phyloP scores from a whole-genome alignment of 2,329 filamentous ascomycete genomes.

The Stromatinia cepivora region DNA sequence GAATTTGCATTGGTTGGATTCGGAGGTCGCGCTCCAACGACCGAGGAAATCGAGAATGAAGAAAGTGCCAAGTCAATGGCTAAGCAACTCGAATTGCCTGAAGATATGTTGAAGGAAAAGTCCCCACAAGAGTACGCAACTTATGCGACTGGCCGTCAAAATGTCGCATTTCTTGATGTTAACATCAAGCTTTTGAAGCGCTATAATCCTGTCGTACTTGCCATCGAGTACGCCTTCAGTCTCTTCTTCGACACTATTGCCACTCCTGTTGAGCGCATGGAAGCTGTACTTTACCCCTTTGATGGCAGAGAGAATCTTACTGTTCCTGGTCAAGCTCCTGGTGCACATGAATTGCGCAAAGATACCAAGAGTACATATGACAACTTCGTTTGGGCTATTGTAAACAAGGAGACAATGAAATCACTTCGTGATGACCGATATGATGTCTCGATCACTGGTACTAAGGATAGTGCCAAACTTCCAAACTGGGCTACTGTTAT shows the following conservation, averaged over 20 bases:
- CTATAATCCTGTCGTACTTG: slow-evolving; percentile 37
- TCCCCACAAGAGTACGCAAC: slow-evolving; percentile 81
- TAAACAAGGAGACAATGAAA: slow-evolving; percentile 95
- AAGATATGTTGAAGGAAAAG: slow-evolving; percentile 77
- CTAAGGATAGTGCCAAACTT: slow-evolving; percentile 89
- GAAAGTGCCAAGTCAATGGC: slow-evolving; percentile 44
- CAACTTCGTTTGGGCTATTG: slow-evolving; percentile 90
- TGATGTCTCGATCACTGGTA: slow-evolving; percentile 87
- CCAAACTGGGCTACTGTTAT: slow-evolving; percentile 90
- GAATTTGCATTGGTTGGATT: slow-evolving; percentile 92
- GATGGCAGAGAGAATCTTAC: slow-evolving; percentile 85
- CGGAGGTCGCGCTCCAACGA: slow-evolving; percentile 51
- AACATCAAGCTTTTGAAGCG: slow-evolving; percentile 44
- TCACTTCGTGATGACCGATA: slow-evolving; percentile 87
- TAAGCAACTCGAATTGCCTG: slow-evolving; percentile 46
- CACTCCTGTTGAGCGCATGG: slow-evolving; percentile 68
- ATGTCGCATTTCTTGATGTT: slow-evolving; percentile 86
- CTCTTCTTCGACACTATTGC: slow-evolving; percentile 80
- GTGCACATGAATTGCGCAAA: slow-evolving; percentile 56
- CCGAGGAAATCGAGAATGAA: slow-evolving; percentile 48
- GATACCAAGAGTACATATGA: slow-evolving; percentile 72
- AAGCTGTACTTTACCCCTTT: slow-evolving; percentile 81
- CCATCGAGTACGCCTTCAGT: slow-evolving; percentile 67
- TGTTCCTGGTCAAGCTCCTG: slow-evolving; percentile 63
- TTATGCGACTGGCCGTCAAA: slow-evolving; percentile 90